Evolutionary conservation across 2,329 filamentous ascomycete genomes (phyloP).

Genomic region (Aspergillus floridensis): DNA sequence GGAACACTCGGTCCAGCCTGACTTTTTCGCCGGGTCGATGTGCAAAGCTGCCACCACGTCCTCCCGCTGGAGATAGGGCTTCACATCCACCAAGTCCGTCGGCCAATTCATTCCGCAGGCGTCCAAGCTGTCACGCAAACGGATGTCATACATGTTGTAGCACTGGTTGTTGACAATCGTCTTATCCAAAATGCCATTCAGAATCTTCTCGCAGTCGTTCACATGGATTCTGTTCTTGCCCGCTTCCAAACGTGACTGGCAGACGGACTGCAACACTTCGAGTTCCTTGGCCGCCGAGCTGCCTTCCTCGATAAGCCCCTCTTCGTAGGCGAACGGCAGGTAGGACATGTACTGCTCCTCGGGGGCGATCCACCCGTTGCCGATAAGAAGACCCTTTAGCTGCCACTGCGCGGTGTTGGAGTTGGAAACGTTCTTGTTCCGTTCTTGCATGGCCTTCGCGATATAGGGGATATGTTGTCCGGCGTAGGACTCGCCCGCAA

Average conservation of each 20-base stretch:
- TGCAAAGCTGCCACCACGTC: slow-evolving; percentile 80
- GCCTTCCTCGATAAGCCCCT: slow-evolving; percentile 67
- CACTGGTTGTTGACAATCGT: slow-evolving; percentile 63
- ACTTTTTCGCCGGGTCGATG: slow-evolving; percentile 74
- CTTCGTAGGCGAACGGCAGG: slow-evolving; percentile 74
- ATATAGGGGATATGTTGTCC: slow-evolving; percentile 98
- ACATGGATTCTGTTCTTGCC: slow-evolving; percentile 65
- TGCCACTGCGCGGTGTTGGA: slow-evolving; percentile 61
- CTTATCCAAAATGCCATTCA: slow-evolving; percentile 67
- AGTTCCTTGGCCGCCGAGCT: slow-evolving; percentile 63
- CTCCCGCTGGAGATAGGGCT: slow-evolving; percentile 77
- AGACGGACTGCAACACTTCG: slow-evolving; percentile 67
- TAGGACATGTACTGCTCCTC: slow-evolving; percentile 87
- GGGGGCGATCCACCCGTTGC: slow-evolving; percentile 96
- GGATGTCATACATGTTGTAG: slow-evolving; percentile 96
- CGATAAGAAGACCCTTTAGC: slow-evolving; percentile 81
- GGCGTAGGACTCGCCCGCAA: slow-evolving; percentile 94
- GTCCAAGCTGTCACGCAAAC: slow-evolving; percentile 73
- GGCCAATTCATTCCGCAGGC: slow-evolving; percentile 99
- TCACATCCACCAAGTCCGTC: slow-evolving; percentile 73
- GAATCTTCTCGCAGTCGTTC: slow-evolving; percentile 69
- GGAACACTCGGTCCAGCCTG: slow-evolving; percentile 89
- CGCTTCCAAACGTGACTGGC: slow-evolving; percentile 60
- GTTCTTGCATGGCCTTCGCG: slow-evolving; percentile 81
- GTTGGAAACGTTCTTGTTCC: slow-evolving; percentile 64